Evolutionary conservation across 192 early-diverging fungal genomes (phyloP).

Genomic region (Funneliformis mosseae): DNA sequence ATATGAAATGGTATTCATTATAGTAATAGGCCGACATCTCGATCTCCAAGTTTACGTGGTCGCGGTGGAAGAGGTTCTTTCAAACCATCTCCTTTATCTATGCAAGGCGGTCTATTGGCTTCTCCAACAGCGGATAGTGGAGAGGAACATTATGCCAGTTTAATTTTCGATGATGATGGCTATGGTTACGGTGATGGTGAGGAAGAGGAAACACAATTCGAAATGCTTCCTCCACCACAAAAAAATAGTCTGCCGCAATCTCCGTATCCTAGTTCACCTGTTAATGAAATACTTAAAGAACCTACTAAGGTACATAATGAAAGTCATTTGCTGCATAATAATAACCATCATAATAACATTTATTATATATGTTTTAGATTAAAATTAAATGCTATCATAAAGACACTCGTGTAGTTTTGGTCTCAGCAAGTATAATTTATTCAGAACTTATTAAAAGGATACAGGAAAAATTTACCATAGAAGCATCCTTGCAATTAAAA

Average conservation of each 20-base stretch:
- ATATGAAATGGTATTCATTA: not conserved
- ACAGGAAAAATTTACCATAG: slow-evolving; percentile 62
- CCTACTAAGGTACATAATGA: not conserved
- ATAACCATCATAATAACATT: not conserved
- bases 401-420: slow-evolving; percentile 66
- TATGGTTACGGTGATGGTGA: slow-evolving; percentile 14
- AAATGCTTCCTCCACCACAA: slow-evolving; percentile 42
- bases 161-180: not conserved
- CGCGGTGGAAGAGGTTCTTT: not conserved
- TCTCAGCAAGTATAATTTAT: slow-evolving; percentile 53
- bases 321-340: not conserved
- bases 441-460: slow-evolving; percentile 56
- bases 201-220: slow-evolving; percentile 31
- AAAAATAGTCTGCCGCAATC: not conserved
- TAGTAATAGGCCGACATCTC: not conserved
- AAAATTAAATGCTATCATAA: slow-evolving; percentile 69
- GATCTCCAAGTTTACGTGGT: not conserved
- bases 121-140: not conserved
- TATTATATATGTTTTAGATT: slow-evolving; percentile 35
- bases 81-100: not conserved
- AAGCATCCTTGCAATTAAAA: slow-evolving; percentile 59
- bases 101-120: not conserved
- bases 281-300: not conserved
- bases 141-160: not conserved
- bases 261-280: not conserved